Percentiles rank a stretch among this genome's conserved stretches.
Conservation (phyloP, 371 early-diverging fungal species). For the Mortierella sp. region DNA sequence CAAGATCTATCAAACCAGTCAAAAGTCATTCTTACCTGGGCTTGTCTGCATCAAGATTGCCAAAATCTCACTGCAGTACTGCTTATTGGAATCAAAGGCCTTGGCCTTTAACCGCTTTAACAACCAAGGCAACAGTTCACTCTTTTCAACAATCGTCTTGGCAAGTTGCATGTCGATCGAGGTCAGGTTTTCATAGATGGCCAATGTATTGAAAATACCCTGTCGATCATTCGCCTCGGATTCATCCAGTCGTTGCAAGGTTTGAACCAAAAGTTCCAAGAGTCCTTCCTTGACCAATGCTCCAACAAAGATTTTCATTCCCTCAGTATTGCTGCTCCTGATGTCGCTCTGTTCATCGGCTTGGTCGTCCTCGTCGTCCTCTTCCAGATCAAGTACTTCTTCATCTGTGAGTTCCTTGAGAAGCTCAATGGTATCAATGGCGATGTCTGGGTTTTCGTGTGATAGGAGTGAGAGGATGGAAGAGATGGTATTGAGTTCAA, state of each 20-base stretch:
- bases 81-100: slow-evolving; percentile 79
- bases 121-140: slow-evolving; percentile 79
- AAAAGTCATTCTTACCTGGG: slow-evolving; percentile 60
- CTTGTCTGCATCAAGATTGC: slow-evolving; percentile 85
- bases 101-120: slow-evolving; percentile 70
- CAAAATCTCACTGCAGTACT: slow-evolving; percentile 87
- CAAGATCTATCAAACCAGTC: too few relatives aligned
- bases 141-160: slow-evolving; percentile 69
- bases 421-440: slow-evolving; percentile 84
- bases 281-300: slow-evolving; percentile 81
- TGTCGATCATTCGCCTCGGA: slow-evolving; percentile 81
- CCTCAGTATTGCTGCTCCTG: slow-evolving; percentile 67
- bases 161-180: slow-evolving; percentile 76
- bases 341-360: slow-evolving; percentile 65
- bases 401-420: slow-evolving; percentile 93
- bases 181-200: slow-evolving; percentile 88
- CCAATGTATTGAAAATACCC: slow-evolving; percentile 87
- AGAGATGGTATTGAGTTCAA: slow-evolving; percentile 72
- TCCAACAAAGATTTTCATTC: slow-evolving; percentile 75
- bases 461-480: slow-evolving; percentile 79
- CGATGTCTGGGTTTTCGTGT: slow-evolving; percentile 96
- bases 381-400: slow-evolving; percentile 70
- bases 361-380: slow-evolving; percentile 55
- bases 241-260: slow-evolving; percentile 83
- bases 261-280: slow-evolving; percentile 82